Percentiles rank a stretch among this genome's conserved stretches.
phyloP scores from a whole-genome alignment of 75 land plant species.

The Cunninghamia lanceolata region DNA sequence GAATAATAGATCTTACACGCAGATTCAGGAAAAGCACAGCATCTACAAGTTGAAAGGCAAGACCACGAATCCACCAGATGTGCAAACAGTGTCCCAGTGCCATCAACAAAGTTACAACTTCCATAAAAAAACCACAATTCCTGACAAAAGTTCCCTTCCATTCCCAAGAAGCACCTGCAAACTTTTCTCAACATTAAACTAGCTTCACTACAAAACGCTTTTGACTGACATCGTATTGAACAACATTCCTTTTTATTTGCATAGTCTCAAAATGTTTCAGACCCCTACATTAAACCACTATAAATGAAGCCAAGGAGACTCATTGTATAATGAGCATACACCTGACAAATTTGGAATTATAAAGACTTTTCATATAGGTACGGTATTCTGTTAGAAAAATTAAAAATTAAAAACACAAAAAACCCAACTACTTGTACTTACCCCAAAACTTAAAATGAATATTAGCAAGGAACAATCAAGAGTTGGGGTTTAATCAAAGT shows the following conservation, averaged over 20 bases:
- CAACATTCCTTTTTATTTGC: background rate
- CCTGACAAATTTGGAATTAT: background rate
- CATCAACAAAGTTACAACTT: conserved; percentile 76
- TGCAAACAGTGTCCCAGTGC: conserved; percentile 83
- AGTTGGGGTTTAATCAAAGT: too few species aligned
- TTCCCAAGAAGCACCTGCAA: conserved; percentile 78
- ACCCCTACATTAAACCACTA: background rate
- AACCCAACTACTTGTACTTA: background rate
- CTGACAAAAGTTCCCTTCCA: conserved; percentile 72
- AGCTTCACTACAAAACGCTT: background rate
- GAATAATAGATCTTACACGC: conserved; percentile 52
- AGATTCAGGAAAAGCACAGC: conserved; percentile 81
- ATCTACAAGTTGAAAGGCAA: conserved; percentile 95
- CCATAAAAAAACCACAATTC: conserved; percentile 80
- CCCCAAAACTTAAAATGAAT: background rate
- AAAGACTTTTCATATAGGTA: background rate
- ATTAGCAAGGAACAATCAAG: too few species aligned
- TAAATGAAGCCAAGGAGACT: background rate
- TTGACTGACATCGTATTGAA: background rate
- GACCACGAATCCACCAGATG: conserved; percentile 92
- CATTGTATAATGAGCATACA: background rate
- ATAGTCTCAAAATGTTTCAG: background rate
- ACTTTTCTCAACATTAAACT: background rate
- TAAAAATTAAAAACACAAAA: background rate
- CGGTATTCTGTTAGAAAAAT: background rate